A percentile compares a stretch with the other conserved stretches of the same genome.
Conservation (phyloP, 2,329 filamentous ascomycete genomes). For the Cordyceps cicadae region DNA sequence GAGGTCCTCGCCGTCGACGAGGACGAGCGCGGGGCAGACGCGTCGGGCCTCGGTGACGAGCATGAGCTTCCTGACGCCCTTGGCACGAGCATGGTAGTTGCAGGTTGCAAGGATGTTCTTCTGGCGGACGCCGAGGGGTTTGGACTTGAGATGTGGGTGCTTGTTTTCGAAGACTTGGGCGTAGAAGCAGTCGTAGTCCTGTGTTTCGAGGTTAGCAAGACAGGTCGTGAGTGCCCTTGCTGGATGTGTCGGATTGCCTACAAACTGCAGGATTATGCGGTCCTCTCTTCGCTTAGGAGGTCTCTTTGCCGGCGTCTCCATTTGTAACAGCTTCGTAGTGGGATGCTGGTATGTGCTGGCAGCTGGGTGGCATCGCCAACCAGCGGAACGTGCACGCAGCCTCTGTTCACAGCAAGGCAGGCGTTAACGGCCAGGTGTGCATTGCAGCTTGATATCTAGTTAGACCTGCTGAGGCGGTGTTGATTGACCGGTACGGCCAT, state of each 20-base stretch:
- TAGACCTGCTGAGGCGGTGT: too few species aligned
- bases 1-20: slow-evolving; percentile 80
- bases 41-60: slow-evolving; percentile 72
- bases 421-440: neutral
- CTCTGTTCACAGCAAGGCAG: neutral
- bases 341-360: neutral
- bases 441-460: too few species aligned
- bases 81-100: slow-evolving; percentile 81
- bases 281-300: slow-evolving; percentile 46
- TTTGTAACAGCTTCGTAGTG: neutral
- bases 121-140: slow-evolving; percentile 79
- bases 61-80: slow-evolving; percentile 74
- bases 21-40: slow-evolving; percentile 73
- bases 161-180: slow-evolving; percentile 82
- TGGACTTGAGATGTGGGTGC: slow-evolving; percentile 60
- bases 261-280: slow-evolving; percentile 74
- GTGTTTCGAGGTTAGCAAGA: slow-evolving; percentile 10
- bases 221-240: neutral
- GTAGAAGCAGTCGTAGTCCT: slow-evolving; percentile 91
- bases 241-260: slow-evolving; percentile 32
- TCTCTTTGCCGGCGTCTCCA: slow-evolving; percentile 19
- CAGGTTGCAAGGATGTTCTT: slow-evolving; percentile 90
- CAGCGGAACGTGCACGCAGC: neutral
- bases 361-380: neutral
- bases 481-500: too few species aligned